A percentile compares a stretch with the other conserved stretches of the same genome.
Conservation (phyloP, 352 stramenopile species). For the Globisporangium barbulae region DNA sequence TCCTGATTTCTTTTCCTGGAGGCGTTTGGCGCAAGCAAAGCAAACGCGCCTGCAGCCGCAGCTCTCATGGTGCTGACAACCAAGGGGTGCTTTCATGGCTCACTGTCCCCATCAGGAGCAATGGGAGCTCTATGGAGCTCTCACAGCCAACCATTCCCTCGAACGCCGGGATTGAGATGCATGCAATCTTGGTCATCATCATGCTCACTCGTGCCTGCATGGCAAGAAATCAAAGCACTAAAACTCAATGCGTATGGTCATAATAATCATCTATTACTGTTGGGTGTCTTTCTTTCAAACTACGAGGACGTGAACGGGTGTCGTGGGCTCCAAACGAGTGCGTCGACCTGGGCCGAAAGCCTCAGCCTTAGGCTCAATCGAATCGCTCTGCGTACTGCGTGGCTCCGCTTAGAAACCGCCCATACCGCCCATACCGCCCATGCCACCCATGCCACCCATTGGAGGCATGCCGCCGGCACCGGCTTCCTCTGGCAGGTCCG, state of each 20-base stretch:
- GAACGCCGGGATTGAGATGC: background rate
- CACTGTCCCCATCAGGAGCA: background rate
- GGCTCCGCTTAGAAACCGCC: constrained; percentile 50
- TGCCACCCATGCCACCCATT: constrained; percentile 83
- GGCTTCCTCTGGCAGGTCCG: constrained; percentile 92
- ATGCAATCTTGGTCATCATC: background rate
- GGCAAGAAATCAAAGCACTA: background rate
- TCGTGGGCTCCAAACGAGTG: no score
- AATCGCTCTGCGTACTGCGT: no score
- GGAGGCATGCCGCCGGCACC: constrained; percentile 40
- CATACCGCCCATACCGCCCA: constrained; percentile 79
- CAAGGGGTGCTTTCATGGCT: background rate
- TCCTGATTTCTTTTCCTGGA: constrained; percentile 6
- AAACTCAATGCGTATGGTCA: constrained; percentile 7
- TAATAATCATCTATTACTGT: constrained; percentile 52
- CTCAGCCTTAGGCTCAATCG: background rate
- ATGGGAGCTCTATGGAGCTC: background rate
- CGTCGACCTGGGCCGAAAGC: no score
- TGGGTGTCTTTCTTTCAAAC: constrained; percentile 16
- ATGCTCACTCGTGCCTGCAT: no score
- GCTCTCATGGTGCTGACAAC: background rate
- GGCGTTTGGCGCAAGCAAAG: background rate
- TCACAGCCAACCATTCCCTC: background rate
- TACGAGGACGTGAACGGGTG: constrained; percentile 7
- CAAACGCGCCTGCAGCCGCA: no score